Base-by-base conservation (phyloP, 805 yeast genomes). In the Starmerella vaccinii region DNA sequence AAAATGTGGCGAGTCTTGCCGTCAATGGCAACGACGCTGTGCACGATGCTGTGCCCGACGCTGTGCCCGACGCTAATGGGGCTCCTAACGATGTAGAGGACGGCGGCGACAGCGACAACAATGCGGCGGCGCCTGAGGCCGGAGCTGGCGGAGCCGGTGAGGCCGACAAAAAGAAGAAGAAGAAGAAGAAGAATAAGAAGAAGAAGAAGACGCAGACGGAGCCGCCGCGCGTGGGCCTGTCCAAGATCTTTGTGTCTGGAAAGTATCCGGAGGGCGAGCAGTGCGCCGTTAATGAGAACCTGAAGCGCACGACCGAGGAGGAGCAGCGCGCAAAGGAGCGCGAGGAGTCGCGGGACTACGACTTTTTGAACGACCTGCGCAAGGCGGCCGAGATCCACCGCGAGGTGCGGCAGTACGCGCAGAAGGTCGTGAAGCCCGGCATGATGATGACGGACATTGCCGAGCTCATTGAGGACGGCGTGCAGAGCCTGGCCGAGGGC, bases 351-450 rank as follows among this genome's bases (percentile, higher is more conserved):
- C 73, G 51, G 53, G 54, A 52, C 38, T 85, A 94, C 84, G 50
- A 34, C 27, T 57, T 29, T 47, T 35, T 57, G 18, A 82, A 88
- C 56, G 96, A 89, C 55, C 81, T 88, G 69, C 79, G 99, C 62
- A 87, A 87, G 63, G 98, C 89, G 50, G 96, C 97, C 2, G 99
- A 92, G 65, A 82, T 89, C 47, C 99, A 92, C 65, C 77, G 97
- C 57, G 76, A 95, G 61, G 97, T 85, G 10, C 78, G 98, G 61
- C 78, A 78, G 55, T 80, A 84, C 64, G 84, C 94, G 1, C 82
- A 78, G 55, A 75, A 79, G 52, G 71, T 73, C 53, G 76, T 92
- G 59, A 77, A 81, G 65, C 96, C 97, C 0, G 98, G 97, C 21
- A 84, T 89, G 95, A 69, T 84, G 13, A 83, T 88, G 78, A 83